Conservation (phyloP, 352 stramenopile species). For the Phytopythium helicoides region DNA sequence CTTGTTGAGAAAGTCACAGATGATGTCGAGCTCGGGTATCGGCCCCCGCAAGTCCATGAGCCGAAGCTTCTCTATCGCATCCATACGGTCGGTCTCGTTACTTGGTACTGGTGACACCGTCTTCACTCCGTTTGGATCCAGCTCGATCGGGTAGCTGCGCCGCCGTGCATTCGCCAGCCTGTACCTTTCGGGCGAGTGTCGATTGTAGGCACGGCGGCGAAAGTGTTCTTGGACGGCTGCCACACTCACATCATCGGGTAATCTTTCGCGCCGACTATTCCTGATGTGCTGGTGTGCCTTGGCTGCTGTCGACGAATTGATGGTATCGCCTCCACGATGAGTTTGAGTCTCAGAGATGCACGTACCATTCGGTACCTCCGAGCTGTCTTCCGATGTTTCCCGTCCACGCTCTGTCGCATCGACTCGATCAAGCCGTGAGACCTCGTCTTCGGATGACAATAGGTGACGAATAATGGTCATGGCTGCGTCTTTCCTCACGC, state of each 20-base stretch:
- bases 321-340: no score
- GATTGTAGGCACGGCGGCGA: slow-evolving; percentile 14
- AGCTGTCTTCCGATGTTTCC: not conserved
- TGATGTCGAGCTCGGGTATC: slow-evolving; percentile 49
- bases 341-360: no score
- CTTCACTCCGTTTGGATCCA: slow-evolving; percentile 12
- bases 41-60: slow-evolving; percentile 40
- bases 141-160: slow-evolving; percentile 35
- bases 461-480: slow-evolving; percentile 41
- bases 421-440: not conserved
- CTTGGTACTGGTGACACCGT: slow-evolving; percentile 26
- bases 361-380: no score
- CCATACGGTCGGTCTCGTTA: slow-evolving; percentile 39
- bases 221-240: slow-evolving; percentile 32
- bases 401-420: not conserved
- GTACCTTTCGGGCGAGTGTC: slow-evolving; percentile 16
- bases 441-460: no score
- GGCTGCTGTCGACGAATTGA: no score
- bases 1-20: slow-evolving; percentile 47
- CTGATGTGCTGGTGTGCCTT: slow-evolving; percentile 1
- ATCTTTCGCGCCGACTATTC: no score
- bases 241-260: slow-evolving; percentile 27
- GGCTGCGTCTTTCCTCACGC: slow-evolving; percentile 23
- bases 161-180: slow-evolving; percentile 34
- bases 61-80: slow-evolving; percentile 27